Evolutionary conservation across 2,329 filamentous ascomycete genomes (phyloP).

Genomic region (Botrytis galanthina): DNA sequence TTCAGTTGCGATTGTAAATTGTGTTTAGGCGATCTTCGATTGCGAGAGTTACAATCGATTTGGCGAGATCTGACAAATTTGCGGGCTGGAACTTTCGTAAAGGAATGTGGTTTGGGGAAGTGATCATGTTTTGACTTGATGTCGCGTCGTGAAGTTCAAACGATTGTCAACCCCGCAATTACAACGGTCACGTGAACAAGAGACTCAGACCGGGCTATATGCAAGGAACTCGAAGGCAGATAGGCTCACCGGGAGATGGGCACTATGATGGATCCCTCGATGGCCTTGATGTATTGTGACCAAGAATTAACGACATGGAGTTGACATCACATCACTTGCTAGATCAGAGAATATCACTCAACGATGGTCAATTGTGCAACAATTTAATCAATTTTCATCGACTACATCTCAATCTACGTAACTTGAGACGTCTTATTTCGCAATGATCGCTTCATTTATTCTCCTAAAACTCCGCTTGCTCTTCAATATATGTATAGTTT

Average conservation of each 20-base stretch:
- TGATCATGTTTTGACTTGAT: not conserved
- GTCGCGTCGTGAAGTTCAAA: not conserved
- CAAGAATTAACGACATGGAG: too few species aligned
- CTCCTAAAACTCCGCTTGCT: constrained; percentile 12
- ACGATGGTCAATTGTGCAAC: not conserved
- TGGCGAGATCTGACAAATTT: not conserved
- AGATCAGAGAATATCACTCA: not conserved
- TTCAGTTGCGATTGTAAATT: not conserved
- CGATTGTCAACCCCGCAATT: not conserved
- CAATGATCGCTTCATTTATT: constrained; percentile 11
- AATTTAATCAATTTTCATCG: constrained; percentile 19
- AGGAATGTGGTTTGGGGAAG: not conserved
- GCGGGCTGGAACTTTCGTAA: too few species aligned
- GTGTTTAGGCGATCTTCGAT: not conserved
- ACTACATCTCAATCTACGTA: not conserved
- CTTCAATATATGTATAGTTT: constrained; percentile 19
- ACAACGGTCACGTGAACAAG: not conserved
- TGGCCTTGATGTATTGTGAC: not conserved
- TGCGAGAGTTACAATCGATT: too few species aligned
- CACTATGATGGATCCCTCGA: not conserved
- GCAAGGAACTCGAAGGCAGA: not conserved
- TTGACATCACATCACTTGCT: not conserved
- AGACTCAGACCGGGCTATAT: too few species aligned
- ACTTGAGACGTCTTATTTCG: constrained; percentile 6
- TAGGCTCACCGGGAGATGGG: not conserved